Evolutionary conservation across 495 filamentous ascomycete genomes (phyloP).

Genomic region (Xylaria palmicola): DNA sequence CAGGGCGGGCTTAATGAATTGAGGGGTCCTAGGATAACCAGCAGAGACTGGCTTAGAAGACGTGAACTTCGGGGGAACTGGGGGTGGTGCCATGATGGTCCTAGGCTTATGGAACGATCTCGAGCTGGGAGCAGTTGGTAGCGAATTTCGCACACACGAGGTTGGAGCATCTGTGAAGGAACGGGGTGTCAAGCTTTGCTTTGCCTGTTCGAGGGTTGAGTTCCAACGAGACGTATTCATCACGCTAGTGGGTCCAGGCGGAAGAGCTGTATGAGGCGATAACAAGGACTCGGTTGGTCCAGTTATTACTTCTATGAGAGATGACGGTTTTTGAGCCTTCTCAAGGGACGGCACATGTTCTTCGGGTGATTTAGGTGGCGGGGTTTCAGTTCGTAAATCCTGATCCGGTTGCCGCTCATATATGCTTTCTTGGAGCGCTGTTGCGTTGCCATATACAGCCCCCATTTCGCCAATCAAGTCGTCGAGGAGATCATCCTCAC

Average conservation of each 20-base stretch:
- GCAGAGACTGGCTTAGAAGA: slow-evolving; percentile 6
- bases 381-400: not conserved
- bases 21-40: slow-evolving; percentile 12
- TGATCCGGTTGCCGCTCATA: not conserved
- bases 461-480: not conserved
- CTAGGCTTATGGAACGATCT: slow-evolving; percentile 18
- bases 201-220: not conserved
- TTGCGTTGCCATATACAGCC: not conserved
- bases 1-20: slow-evolving; percentile 20
- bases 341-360: not conserved
- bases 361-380: not conserved
- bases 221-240: not conserved
- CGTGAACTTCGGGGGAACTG: slow-evolving; percentile 23
- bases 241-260: slow-evolving; percentile 2
- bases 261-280: slow-evolving; percentile 6
- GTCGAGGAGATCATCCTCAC: slow-evolving; percentile 3
- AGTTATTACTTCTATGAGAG: not conserved
- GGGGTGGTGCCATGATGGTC: slow-evolving; percentile 24
- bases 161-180: not conserved
- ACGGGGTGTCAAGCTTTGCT: not conserved
- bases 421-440: not conserved
- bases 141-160: not conserved
- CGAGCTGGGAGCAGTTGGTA: not conserved
- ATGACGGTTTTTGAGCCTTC: not conserved
- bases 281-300: slow-evolving; percentile 6